A percentile compares a stretch with the other conserved stretches of the same genome.
phyloP scores from a whole-genome alignment of 495 filamentous ascomycete genomes.

The Aspergillus baeticus region DNA sequence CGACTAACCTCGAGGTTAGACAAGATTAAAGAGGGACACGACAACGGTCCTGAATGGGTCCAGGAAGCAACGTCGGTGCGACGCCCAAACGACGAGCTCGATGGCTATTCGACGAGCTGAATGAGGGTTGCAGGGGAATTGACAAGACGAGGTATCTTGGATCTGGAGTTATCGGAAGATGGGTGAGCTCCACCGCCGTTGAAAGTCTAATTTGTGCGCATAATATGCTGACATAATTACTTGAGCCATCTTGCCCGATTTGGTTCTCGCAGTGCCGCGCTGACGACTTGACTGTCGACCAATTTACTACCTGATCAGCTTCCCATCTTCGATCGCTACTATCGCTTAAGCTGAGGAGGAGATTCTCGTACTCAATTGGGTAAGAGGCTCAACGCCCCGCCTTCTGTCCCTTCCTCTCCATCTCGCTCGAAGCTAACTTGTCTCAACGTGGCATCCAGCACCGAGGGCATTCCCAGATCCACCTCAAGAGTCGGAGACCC shows the following conservation, averaged over 20 bases:
- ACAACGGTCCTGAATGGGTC: conserved; percentile 9
- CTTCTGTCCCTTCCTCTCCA: background rate
- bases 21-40: conserved; percentile 8
- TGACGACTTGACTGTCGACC: background rate
- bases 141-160: background rate
- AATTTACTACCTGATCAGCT: background rate
- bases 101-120: background rate
- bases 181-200: background rate
- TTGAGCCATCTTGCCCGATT: background rate
- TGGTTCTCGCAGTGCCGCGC: background rate
- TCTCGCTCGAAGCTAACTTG: background rate
- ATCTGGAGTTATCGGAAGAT: background rate
- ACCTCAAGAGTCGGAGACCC: background rate
- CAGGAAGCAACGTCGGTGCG: background rate
- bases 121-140: background rate
- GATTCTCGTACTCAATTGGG: background rate
- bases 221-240: background rate
- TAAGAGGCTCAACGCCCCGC: background rate
- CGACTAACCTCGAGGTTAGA: conserved; percentile 11
- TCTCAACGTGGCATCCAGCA: conserved; percentile 13
- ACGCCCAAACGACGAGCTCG: background rate
- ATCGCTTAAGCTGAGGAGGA: background rate
- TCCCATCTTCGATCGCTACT: background rate
- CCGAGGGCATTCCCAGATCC: background rate
- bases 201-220: conserved; percentile 1